Percentiles rank a stretch among this genome's conserved stretches.
Conservation (phyloP, 1,139 yeast genomes). For the Zygosaccharomyces sapae region DNA sequence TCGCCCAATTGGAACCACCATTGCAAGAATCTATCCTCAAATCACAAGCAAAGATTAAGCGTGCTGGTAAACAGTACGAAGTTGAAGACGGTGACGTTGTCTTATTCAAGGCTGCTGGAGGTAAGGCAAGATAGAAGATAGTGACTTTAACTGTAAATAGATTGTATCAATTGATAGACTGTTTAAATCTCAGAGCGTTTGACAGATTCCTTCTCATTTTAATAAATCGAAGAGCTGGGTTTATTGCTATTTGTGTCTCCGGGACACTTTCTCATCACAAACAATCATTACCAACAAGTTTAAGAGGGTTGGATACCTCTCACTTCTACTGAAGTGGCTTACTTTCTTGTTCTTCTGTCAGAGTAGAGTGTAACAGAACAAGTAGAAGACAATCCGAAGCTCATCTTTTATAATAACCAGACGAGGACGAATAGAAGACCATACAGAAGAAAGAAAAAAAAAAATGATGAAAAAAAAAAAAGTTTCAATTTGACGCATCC, state of each 20-base stretch:
- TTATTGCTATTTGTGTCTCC: constrained; percentile 39
- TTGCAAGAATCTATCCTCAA: constrained; percentile 37
- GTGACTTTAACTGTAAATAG: constrained; percentile 10
- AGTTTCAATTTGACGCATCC: background rate
- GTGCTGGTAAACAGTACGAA: constrained; percentile 66
- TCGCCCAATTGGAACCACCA: constrained; percentile 40
- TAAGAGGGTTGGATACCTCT: background rate
- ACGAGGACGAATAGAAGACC: background rate
- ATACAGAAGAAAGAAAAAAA: background rate
- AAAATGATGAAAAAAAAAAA: background rate
- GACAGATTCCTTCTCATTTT: constrained; percentile 41
- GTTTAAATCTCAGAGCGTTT: constrained; percentile 39
- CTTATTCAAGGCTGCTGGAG: constrained; percentile 51
- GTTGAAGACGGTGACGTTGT: constrained; percentile 78
- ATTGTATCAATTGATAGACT: constrained; percentile 6
- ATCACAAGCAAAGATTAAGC: constrained; percentile 47
- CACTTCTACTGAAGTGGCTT: constrained; percentile 1
- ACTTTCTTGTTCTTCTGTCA: background rate
- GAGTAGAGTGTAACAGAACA: background rate
- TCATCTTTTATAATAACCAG: background rate
- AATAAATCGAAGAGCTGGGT: constrained; percentile 50
- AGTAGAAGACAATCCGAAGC: background rate
- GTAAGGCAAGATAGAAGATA: constrained; percentile 35
- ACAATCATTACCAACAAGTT: constrained; percentile 16
- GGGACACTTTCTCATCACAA: constrained; percentile 41